phyloP scores from a whole-genome alignment of 495 filamentous ascomycete species.

The Penicillium maclennaniae region DNA sequence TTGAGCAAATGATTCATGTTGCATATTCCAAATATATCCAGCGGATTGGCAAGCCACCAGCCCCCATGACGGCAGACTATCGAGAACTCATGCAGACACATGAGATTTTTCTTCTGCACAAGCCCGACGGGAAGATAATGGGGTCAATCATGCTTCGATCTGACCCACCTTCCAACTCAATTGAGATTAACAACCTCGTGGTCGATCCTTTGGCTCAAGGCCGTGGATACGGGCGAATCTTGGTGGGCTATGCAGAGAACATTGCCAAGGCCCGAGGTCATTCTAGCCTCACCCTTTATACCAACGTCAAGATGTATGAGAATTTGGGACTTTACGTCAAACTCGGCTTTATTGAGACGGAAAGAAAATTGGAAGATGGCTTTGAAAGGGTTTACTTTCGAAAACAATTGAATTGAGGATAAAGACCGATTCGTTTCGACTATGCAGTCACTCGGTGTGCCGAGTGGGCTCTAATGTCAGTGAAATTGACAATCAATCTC shows the following conservation, averaged over 20 bases:
- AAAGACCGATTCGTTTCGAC: not conserved
- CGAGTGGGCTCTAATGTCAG: no score
- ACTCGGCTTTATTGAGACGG: constrained; percentile 33
- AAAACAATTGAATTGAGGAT: constrained; percentile 6
- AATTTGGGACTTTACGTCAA: constrained; percentile 32
- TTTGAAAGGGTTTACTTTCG: constrained; percentile 33
- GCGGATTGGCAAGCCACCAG: constrained; percentile 34
- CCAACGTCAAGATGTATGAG: constrained; percentile 39
- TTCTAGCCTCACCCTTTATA: constrained; percentile 24
- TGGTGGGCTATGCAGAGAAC: constrained; percentile 21
- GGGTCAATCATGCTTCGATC: constrained; percentile 15
- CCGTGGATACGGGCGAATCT: constrained; percentile 28
- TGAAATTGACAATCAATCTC: no score
- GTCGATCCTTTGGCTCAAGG: constrained; percentile 27
- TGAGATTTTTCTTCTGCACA: constrained; percentile 14
- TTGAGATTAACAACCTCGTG: constrained; percentile 31
- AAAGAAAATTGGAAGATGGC: constrained; percentile 24
- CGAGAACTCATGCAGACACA: constrained; percentile 12
- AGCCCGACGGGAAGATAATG: not conserved
- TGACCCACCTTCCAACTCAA: constrained; percentile 4
- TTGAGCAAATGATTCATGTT: constrained; percentile 27
- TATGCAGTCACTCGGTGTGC: not conserved
- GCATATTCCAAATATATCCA: constrained; percentile 37
- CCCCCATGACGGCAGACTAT: constrained; percentile 32
- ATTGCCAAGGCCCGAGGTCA: constrained; percentile 2